Evolutionary conservation across 2,329 filamentous ascomycete species (phyloP).

Genomic region (Magnaporthiopsis rhizophila): DNA sequence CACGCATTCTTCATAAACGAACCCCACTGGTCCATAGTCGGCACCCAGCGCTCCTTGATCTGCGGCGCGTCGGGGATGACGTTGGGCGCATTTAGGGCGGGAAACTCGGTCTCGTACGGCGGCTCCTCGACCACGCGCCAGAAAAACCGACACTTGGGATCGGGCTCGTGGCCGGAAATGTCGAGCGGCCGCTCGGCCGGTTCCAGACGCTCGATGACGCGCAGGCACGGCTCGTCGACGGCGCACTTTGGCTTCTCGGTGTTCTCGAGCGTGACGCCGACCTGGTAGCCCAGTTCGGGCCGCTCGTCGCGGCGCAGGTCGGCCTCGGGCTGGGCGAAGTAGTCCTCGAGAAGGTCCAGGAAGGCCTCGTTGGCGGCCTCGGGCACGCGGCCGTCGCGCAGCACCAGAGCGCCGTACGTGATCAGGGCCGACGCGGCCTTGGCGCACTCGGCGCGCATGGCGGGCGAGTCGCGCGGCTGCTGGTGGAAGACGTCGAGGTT

Average conservation of each 20-base stretch:
- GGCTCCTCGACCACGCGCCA: conserved; percentile 50
- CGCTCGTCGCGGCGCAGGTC: conserved; percentile 43
- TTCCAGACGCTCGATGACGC: conserved; percentile 45
- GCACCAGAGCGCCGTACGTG: conserved; percentile 50
- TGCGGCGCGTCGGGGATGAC: conserved; percentile 41
- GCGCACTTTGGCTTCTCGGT: conserved; percentile 58
- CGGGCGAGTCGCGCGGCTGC: conserved; percentile 31
- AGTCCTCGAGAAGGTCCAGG: conserved; percentile 56
- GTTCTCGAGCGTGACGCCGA: conserved; percentile 55
- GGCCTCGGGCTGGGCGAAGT: conserved; percentile 47
- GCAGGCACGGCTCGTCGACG: conserved; percentile 51
- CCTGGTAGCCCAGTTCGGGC: conserved; percentile 51
- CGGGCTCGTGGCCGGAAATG: conserved; percentile 45
- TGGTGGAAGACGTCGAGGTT: conserved; percentile 50
- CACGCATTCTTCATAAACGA: conserved; percentile 52
- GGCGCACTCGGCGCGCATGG: conserved; percentile 41
- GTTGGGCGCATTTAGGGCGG: conserved; percentile 46
- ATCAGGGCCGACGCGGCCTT: conserved; percentile 49
- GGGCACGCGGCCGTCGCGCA: conserved; percentile 51
- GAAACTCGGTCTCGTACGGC: conserved; percentile 47
- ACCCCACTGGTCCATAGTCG: conserved; percentile 50
- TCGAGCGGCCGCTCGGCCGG: conserved; percentile 50
- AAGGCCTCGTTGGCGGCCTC: conserved; percentile 48
- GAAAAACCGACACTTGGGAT: conserved; percentile 57
- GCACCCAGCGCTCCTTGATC: conserved; percentile 43